Percentiles rank a stretch among this genome's conserved stretches.
Evolutionary conservation across 345 rosid species (phyloP).

Genomic region (Jatropha curcas): DNA sequence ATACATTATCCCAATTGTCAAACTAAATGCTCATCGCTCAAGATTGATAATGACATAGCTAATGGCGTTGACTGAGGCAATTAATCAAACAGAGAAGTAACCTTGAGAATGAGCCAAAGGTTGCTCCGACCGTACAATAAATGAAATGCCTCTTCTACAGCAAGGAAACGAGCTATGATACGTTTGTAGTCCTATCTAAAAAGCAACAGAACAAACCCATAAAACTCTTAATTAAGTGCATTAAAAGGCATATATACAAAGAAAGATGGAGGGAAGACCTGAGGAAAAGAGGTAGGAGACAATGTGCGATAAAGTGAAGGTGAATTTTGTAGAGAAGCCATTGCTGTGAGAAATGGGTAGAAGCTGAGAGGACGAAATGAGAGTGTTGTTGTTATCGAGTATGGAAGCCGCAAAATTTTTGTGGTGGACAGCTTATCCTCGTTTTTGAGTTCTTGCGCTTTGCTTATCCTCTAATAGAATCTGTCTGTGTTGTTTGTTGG

Average conservation of each 20-base stretch:
- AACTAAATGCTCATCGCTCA: not conserved
- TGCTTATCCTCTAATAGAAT: not conserved
- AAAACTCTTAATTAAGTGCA: not conserved
- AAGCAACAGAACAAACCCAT: not conserved
- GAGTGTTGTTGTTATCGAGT: no score
- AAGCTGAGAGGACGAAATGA: constrained; percentile 4
- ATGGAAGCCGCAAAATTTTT: not conserved
- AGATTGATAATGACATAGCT: not conserved
- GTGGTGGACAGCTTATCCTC: constrained; percentile 3
- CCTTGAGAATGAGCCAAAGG: constrained; percentile 52
- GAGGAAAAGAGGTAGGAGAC: constrained; percentile 53
- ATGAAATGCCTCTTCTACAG: constrained; percentile 48
- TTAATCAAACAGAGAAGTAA: constrained; percentile 12
- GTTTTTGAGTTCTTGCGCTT: not conserved
- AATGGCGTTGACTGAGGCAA: not conserved
- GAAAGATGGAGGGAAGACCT: constrained; percentile 39
- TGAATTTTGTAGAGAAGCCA: constrained; percentile 77
- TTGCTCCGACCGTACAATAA: constrained; percentile 57
- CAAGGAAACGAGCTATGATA: constrained; percentile 37
- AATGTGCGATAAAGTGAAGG: constrained; percentile 53
- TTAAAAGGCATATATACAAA: not conserved
- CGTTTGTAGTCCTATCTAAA: constrained; percentile 42
- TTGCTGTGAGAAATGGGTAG: constrained; percentile 20
- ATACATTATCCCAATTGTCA: no score
- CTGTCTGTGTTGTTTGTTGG: not conserved